Evolutionary conservation across 2,329 filamentous ascomycete genomes (phyloP), one percentile per base, ranked within the genome.

Genomic region (Trichothecium sympodiale): DNA sequence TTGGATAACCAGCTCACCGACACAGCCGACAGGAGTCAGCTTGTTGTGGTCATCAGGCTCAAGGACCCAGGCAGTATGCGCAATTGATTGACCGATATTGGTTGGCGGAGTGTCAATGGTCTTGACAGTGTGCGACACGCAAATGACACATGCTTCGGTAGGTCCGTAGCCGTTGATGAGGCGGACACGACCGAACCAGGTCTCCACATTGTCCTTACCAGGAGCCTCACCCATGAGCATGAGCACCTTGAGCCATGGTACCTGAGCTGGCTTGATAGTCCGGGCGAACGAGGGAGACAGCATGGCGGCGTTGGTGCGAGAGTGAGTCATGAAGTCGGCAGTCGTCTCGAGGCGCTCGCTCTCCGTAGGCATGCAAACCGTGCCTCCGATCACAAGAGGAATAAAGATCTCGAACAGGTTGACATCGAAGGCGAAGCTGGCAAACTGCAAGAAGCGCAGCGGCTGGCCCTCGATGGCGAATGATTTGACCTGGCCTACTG

Each of bases 81-180:
- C 36, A 10, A 35, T 10, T 4, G 33, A 28, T 2, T 15, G 15
- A 10, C 43, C 43, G 20, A 43, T 35, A 8, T 33, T 34, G 31
- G 23, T 20, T 5, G 35, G 25, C 14, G 9, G 9, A 16, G 33
- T 28, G 12, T n/a, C 16, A 4, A 10, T 5, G 13, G 38, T 8
- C 17, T 30, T 27, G 13, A 31, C 18, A 7, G 13, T 15, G 9
- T 10, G 26, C 13, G 17, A 31, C 12, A 17, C 33, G 23, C 28
- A 14, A 13, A 35, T 26, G 16, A 36, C 25, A 9, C 36, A 38
- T 2, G 8, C 40, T 9, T 45, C 45, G n/a, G 45, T 37, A 6
- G 48, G 46, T 2, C 49, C 49, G 12, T 44, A 51, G 1, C 5
- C 27, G 15, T 43, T 46, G 14, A 37, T 12, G 2, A 48, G 16